Evolutionary conservation across 2,329 filamentous ascomycete genomes (phyloP), one percentile per base, ranked within the genome.

Genomic region (Aspergillus thermomutatus): DNA sequence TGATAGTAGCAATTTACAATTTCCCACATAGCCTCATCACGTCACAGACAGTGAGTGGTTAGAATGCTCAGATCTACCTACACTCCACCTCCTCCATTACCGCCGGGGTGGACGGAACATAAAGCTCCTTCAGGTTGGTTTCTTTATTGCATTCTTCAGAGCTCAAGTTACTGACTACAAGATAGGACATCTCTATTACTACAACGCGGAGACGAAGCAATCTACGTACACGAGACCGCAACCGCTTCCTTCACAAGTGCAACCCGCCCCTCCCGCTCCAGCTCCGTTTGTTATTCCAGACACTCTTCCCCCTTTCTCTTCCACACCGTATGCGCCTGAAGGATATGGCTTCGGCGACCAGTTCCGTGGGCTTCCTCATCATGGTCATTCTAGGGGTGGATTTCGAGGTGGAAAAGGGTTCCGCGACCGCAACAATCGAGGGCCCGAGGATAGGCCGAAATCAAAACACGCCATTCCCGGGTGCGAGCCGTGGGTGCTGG

Each of bases 61-160:
- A 67, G 45, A 48, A 91, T 91, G 88, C 79, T 93, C 50, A 91
- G 87, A 69, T 90, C 88, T 21, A 92, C 90, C n/a, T 86, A 92
- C 74, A 85, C 83, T 58, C 81, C 85, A 23, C 81, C 83, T 9
- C 80, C 84, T 48, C 85, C 89, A 37, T 80, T 97, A 0, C 88
- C 87, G 27, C 81, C 87, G 46, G 92, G 91, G 61, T 97, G 92
- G 92, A 91, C 89, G n/a, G 90, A 96, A 74, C 92, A 97, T 77
- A 92, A 87, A 75, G 91, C 92, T 52, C 92, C 92, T 5, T 88
- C 88, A 51, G 85, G 85, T 84, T 74, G 55, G 74, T 70, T 58
- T 60, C 47, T 50, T 55, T 50, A n/a, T 4, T 43, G n/a, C 28
- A 17, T 52, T 57, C 34, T 50, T 54, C 61, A 46, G 55, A 34